Base-by-base conservation (phyloP, 331 rosid genomes). In the Telfairia occidentalis region DNA sequence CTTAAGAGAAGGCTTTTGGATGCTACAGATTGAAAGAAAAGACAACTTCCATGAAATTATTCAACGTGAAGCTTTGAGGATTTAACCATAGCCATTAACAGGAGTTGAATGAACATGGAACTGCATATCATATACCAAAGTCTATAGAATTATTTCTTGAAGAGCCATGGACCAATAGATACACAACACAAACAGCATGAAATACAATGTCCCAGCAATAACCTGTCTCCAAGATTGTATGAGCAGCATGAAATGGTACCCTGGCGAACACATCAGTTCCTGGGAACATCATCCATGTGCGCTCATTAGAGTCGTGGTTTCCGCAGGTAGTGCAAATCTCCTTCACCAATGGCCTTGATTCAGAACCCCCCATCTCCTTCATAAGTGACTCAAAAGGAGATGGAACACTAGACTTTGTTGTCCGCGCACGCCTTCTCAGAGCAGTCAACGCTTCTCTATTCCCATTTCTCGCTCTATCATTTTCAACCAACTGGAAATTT, bases 221-320 rank as follows among this genome's bases (percentile, higher is more conserved):
- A 91, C 96, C 96, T 83, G 87, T 81, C 84, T 91, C 96, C 85
- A 90, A 79, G 71, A 91, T 82, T 67, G 90, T 82, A 77, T 94
- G 97, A 73, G 95, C 83, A 32, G 90, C 97, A 86, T 94, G 98
- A 79, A 94, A 91, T 19, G 98, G 97, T 74, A 94, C 70, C 80
- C 90, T 82, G 46, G 90, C 87, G 79, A 89, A 91, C 80, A 91
- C 54, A 85, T 91, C 92, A 38, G 89, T 88, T 83, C 97, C 97
- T 0, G 87, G 92, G 84, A 94, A 94, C 85, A 85, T 84, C 96
- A 85, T 87, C 97, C 96, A 88, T 0, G 92, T 88, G 73, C 77
- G 79, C 83, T 91, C 96, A 74, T 71, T 71, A 40, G 89, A 80
- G 74, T 91, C 92, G 78, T 91, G 97, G 69, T 86, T 88, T 53